phyloP scores from a whole-genome alignment of 306 rosid species.

The Trifolium repens region DNA sequence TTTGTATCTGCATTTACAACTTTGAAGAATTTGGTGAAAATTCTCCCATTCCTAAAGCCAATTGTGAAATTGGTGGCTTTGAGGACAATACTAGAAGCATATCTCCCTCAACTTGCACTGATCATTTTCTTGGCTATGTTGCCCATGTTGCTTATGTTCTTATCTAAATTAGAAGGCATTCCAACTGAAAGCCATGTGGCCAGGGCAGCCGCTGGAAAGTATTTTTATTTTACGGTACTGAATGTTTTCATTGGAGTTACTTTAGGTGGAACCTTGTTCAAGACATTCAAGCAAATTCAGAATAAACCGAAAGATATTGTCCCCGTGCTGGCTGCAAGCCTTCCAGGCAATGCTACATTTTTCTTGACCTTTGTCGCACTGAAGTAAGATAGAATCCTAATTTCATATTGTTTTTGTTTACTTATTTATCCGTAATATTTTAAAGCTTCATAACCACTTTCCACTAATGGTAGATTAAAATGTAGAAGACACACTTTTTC shows the following conservation, averaged over 20 bases:
- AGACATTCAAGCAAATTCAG: constrained; percentile 59
- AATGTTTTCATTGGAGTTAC: constrained; percentile 92
- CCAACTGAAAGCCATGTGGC: constrained; percentile 76
- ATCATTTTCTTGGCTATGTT: constrained; percentile 76
- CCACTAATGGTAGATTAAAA: constrained; percentile 3
- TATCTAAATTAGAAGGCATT: constrained; percentile 86
- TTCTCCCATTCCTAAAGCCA: constrained; percentile 76
- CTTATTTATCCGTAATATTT: neutral
- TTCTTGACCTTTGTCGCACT: constrained; percentile 92
- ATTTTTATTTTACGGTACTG: constrained; percentile 76
- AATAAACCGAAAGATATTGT: constrained; percentile 46
- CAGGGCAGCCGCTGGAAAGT: constrained; percentile 94
- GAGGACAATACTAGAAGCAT: constrained; percentile 83
- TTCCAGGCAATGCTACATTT: constrained; percentile 82
- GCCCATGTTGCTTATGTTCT: constrained; percentile 75
- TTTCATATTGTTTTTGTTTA: constrained; percentile 24
- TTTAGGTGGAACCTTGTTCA: constrained; percentile 74
- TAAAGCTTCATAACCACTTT: constrained; percentile 17
- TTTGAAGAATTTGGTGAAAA: constrained; percentile 64
- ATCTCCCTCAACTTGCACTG: constrained; percentile 88
- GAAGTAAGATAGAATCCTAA: constrained; percentile 62
- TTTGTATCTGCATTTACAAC: constrained; percentile 80
- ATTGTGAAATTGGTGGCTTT: constrained; percentile 43
- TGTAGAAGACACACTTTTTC: neutral
- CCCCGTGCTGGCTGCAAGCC: constrained; percentile 60